Conservation (phyloP, 2,329 filamentous ascomycete species). For the Triangularia verruculosa region DNA sequence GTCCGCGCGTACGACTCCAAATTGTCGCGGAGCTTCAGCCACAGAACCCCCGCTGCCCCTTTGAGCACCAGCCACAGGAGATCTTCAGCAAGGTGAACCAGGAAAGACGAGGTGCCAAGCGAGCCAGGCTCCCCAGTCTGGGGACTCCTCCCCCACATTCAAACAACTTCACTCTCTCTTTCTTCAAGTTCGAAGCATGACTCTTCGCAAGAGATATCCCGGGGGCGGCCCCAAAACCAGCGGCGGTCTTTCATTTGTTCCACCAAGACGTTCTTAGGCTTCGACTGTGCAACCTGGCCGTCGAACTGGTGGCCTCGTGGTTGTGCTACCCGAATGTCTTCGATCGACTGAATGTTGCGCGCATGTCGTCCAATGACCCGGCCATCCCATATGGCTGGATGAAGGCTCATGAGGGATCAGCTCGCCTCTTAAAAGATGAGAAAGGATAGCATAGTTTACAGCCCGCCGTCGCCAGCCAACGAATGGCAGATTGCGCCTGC, state of each 20-base stretch:
- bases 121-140: neutral
- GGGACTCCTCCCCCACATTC: neutral
- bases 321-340: neutral
- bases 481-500: neutral
- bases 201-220: neutral
- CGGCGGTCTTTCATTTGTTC: neutral
- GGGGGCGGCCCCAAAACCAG: neutral
- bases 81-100: neutral
- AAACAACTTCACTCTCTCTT: neutral
- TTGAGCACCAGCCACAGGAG: neutral
- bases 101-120: neutral
- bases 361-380: neutral
- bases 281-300: neutral
- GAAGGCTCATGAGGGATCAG: neutral
- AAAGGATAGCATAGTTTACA: neutral
- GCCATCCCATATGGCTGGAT: neutral
- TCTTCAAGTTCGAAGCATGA: too few species aligned
- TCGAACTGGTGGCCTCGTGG: neutral
- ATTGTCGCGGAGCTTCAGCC: constrained; percentile 7
- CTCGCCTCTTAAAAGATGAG: neutral
- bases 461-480: neutral
- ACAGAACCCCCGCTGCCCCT: constrained; percentile 2
- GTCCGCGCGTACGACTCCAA: neutral
- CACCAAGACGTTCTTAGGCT: neutral
- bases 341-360: neutral